Evolutionary conservation across 192 early-diverging fungal species (phyloP).

Genomic region (Chytriomyces sp.): DNA sequence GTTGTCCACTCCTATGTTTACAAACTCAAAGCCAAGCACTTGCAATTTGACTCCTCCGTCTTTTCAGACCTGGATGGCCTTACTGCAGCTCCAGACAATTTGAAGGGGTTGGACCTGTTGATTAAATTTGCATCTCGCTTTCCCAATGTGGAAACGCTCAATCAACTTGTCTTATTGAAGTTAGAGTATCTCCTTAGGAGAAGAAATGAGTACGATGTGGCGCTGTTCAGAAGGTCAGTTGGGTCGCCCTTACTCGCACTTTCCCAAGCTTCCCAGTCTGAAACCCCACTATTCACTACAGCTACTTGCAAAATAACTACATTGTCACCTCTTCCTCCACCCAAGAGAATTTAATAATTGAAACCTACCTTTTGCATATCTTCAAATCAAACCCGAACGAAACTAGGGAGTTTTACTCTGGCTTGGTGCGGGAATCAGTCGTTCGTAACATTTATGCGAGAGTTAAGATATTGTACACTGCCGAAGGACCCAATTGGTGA

Average conservation of each 20-base stretch:
- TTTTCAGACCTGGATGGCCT: background rate
- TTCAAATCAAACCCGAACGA: background rate
- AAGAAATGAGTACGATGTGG: background rate
- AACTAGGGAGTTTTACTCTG: background rate
- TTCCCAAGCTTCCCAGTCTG: background rate
- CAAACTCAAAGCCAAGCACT: background rate
- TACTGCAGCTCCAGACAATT: background rate
- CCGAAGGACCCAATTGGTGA: constrained; percentile 5
- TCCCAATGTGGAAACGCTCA: background rate
- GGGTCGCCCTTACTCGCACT: background rate
- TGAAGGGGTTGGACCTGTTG: background rate
- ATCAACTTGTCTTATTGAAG: background rate
- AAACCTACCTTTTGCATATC: too few relatives aligned
- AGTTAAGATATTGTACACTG: constrained; percentile 2
- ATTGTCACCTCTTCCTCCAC: background rate
- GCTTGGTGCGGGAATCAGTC: background rate
- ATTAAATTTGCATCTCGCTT: background rate
- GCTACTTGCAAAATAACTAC: background rate
- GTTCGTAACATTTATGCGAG: background rate
- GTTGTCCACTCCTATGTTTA: background rate
- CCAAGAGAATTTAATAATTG: background rate
- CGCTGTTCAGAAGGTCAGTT: constrained; percentile 10
- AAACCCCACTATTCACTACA: background rate
- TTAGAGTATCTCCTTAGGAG: background rate
- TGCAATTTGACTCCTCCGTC: background rate